These are phyloP conservation scores for Beauveria scarabaeidicola DNA, from an alignment of 2,329 filamentous ascomycete genomes.

Conservation along the genomic window DNA sequence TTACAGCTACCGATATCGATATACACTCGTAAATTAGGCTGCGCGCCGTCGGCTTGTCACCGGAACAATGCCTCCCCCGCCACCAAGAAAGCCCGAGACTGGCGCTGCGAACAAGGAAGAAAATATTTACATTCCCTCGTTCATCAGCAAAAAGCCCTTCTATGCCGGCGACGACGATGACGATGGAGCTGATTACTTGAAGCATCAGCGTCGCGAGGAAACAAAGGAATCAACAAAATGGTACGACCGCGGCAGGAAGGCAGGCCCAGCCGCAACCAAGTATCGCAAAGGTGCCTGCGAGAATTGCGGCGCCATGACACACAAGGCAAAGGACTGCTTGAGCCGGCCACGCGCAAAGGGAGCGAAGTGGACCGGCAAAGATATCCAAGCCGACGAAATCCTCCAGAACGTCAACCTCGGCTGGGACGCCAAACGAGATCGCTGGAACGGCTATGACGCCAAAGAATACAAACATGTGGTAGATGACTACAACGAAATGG, in stretches of 20 bases:
- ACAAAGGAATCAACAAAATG: conserved; percentile 71
- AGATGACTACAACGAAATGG: conserved; percentile 79
- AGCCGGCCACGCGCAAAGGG: conserved; percentile 81
- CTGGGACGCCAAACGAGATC: conserved; percentile 95
- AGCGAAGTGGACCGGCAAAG: conserved; percentile 82
- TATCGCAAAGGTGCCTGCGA: conserved; percentile 97
- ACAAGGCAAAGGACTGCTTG: conserved; percentile 90
- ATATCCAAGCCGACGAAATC: conserved; percentile 88
- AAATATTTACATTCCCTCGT: conserved; percentile 96
- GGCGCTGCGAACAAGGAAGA: conserved; percentile 63
- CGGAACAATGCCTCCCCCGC: conserved; percentile 19
- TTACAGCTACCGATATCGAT: not conserved
- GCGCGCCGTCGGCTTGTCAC: not conserved
- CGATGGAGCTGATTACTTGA: conserved; percentile 78
- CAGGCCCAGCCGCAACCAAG: conserved; percentile 84
- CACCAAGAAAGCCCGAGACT: conserved; percentile 26
- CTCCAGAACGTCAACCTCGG: conserved; percentile 79
- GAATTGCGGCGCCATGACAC: conserved; percentile 95
- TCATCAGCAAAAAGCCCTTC: conserved; percentile 97
- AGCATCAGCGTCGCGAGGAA: conserved; percentile 68
- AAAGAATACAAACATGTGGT: conserved; percentile 81
- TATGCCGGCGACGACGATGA: conserved; percentile 76
- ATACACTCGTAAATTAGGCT: not conserved
- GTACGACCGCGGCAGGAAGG: conserved; percentile 84
- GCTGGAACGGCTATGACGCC: conserved; percentile 96